phyloP scores from a whole-genome alignment of 1,284 basidiomycete species.

The Athelia sp. region DNA sequence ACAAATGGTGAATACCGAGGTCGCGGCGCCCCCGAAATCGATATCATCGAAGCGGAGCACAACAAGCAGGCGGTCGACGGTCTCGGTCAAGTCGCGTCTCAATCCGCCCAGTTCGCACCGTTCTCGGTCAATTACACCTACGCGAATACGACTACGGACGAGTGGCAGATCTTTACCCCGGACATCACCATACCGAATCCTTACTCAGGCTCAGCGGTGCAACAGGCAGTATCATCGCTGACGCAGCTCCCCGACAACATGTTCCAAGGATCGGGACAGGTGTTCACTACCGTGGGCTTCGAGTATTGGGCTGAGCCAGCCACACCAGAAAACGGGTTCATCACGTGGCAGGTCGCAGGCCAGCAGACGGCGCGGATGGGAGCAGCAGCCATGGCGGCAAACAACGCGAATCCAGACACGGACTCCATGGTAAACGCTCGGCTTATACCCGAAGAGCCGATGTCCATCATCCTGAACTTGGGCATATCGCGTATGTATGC shows the following conservation, averaged over 20 bases:
- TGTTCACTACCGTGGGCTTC: conserved; percentile 50
- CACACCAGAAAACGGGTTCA: conserved; percentile 49
- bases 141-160: conserved; percentile 35
- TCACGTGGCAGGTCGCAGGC: conserved; percentile 63
- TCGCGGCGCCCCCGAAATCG: conserved; percentile 80
- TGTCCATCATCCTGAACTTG: conserved; percentile 61
- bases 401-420: conserved; percentile 21
- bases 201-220: conserved; percentile 47
- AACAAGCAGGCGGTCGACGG: conserved; percentile 35
- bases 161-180: conserved; percentile 45
- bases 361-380: conserved; percentile 46
- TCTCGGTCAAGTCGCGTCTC: conserved; percentile 49
- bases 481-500: conserved; percentile 49
- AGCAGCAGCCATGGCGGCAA: conserved; percentile 50
- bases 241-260: conserved; percentile 46
- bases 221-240: conserved; percentile 54
- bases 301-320: conserved; percentile 64
- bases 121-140: conserved; percentile 55
- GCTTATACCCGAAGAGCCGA: conserved; percentile 72
- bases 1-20: conserved; percentile 31
- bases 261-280: conserved; percentile 48
- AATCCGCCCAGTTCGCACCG: conserved; percentile 64
- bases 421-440: conserved; percentile 42
- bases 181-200: conserved; percentile 49
- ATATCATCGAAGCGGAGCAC: conserved; percentile 73